These are phyloP conservation scores for Suhomyces ambrosiae DNA, from an alignment of 1,139 yeast species.

Conservation along the genomic window DNA sequence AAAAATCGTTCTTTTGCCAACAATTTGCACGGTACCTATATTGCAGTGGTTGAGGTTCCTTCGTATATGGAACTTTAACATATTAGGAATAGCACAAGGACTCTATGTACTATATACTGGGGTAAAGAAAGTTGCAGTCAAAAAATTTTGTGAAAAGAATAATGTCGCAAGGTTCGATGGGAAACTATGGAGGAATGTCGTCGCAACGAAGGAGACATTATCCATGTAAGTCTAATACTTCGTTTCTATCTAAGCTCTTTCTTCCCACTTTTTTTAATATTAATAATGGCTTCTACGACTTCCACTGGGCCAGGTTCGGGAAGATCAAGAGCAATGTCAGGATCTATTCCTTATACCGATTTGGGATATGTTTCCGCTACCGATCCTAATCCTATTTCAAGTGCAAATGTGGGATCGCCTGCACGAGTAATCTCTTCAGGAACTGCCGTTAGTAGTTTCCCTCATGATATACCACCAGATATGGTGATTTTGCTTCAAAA, in stretches of 20 bases:
- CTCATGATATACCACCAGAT: slow-evolving; percentile 50
- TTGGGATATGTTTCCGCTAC: slow-evolving; percentile 30
- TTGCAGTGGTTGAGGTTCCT: not conserved
- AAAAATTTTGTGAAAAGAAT: slow-evolving; percentile 1
- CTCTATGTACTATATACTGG: not conserved
- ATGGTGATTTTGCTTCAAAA: slow-evolving; percentile 47
- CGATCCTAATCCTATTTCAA: slow-evolving; percentile 25
- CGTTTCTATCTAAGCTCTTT: no score
- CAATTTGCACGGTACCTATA: not conserved
- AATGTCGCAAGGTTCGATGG: slow-evolving; percentile 6
- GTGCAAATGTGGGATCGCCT: slow-evolving; percentile 10
- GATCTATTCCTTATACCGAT: slow-evolving; percentile 22
- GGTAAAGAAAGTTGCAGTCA: slow-evolving; percentile 5
- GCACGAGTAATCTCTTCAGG: slow-evolving; percentile 14
- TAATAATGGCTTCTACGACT: slow-evolving; percentile 20
- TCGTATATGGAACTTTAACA: slow-evolving; percentile 3
- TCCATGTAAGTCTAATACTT: no score
- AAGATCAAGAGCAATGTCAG: slow-evolving; percentile 22
- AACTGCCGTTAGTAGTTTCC: slow-evolving; percentile 12
- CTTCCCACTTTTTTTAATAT: no score
- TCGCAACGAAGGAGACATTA: not conserved
- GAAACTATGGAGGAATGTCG: not conserved
- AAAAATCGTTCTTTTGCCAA: slow-evolving; percentile 13
- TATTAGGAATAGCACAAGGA: not conserved
- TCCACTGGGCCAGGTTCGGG: slow-evolving; percentile 20